These are phyloP conservation scores for Phytophthora citrophthora DNA, from an alignment of 352 stramenopile genomes.

Conservation along the genomic window DNA sequence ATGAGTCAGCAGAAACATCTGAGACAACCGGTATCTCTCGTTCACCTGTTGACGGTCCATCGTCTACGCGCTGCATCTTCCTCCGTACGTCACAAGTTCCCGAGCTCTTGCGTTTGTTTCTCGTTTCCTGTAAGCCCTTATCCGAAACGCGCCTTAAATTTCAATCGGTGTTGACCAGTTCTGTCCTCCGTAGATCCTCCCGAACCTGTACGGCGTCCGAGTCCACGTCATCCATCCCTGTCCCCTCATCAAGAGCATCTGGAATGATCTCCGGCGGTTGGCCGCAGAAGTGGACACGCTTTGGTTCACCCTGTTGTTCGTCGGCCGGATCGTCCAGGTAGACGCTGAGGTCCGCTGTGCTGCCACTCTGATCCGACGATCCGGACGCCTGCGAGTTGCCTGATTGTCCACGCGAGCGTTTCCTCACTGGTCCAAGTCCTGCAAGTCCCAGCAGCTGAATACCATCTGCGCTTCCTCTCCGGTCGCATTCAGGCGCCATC, in stretches of 20 bases:
- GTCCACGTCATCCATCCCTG: constrained; percentile 27
- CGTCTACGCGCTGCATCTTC: constrained; percentile 18
- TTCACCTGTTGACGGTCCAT: constrained; percentile 11
- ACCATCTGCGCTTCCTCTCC: constrained; percentile 41
- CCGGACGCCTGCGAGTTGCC: constrained; percentile 56
- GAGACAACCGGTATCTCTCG: constrained; percentile 1
- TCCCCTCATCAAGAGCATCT: constrained; percentile 11
- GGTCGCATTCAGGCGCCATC: constrained; percentile 25
- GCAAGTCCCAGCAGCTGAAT: constrained; percentile 38
- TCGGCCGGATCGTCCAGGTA: constrained; percentile 36
- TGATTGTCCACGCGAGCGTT: constrained; percentile 59
- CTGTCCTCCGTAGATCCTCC: constrained; percentile 35
- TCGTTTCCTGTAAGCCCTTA: constrained; percentile 14
- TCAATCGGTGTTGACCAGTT: constrained; percentile 41
- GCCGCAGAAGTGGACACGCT: constrained; percentile 59
- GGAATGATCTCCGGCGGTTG: constrained; percentile 56
- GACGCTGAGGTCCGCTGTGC: constrained; percentile 51
- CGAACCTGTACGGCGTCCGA: constrained; percentile 22
- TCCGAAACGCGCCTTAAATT: constrained; percentile 10
- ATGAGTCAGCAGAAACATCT: constrained; percentile 3
- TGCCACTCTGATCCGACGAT: constrained; percentile 54
- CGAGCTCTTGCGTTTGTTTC: constrained; percentile 16
- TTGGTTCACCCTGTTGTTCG: constrained; percentile 45
- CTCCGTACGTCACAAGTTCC: constrained; percentile 8
- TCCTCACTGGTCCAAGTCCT: constrained; percentile 38